Conservation (phyloP, 73 alveolate species). For the Urostyla sp. region DNA sequence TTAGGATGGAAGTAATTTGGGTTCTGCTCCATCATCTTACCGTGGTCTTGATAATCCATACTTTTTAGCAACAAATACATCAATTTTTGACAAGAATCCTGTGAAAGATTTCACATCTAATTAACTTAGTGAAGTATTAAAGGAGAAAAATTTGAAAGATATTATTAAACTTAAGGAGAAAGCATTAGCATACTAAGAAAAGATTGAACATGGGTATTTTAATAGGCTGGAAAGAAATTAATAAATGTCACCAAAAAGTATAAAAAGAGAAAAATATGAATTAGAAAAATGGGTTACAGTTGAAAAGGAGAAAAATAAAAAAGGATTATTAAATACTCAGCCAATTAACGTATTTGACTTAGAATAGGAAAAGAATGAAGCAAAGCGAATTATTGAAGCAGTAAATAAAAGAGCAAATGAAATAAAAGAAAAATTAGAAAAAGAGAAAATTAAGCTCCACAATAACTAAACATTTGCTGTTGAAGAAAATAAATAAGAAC, state of each 20-base stretch:
- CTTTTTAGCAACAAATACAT: slow-evolving; percentile 38
- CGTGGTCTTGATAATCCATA: slow-evolving; percentile 27
- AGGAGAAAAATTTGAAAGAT: slow-evolving; percentile 11
- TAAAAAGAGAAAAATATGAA: slow-evolving; percentile 31
- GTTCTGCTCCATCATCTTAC: slow-evolving; percentile 35
- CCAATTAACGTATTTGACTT: slow-evolving; percentile 39
- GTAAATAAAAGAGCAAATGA: slow-evolving; percentile 32
- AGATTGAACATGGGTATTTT: slow-evolving; percentile 30
- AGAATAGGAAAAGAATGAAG: slow-evolving; percentile 22
- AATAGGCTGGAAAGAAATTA: background rate
- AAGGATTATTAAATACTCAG: background rate
- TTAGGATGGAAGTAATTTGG: too few relatives aligned
- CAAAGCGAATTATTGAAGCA: background rate
- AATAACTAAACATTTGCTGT: background rate
- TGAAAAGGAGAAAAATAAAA: background rate
- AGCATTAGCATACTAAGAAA: slow-evolving; percentile 15
- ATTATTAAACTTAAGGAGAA: slow-evolving; percentile 13
- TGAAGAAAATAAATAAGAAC: background rate
- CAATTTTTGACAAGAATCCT: slow-evolving; percentile 39
- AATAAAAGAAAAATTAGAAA: background rate
- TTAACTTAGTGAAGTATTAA: slow-evolving; percentile 18
- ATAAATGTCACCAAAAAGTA: slow-evolving; percentile 7
- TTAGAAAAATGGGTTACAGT: slow-evolving; percentile 39
- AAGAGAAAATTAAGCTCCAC: background rate
- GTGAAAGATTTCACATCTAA: slow-evolving; percentile 37